Evolutionary conservation across 2,329 filamentous ascomycete species (phyloP), one percentile per base, ranked within the genome.

Genomic region (Capronia americana): DNA sequence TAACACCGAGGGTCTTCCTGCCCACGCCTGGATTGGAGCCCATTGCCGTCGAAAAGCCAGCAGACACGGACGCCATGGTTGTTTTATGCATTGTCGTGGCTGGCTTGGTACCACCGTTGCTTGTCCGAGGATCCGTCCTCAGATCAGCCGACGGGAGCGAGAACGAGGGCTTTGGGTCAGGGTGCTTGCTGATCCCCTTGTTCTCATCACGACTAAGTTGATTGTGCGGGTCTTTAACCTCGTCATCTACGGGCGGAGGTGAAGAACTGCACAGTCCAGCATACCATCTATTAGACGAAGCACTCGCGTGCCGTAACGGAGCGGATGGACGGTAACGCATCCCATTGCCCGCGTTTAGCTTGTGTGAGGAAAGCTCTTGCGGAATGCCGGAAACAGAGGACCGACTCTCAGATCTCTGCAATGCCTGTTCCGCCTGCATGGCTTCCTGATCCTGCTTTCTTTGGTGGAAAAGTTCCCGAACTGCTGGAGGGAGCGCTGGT

Each of bases 1-100:
- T 76, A 60, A 81, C 76, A 30, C 80, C 80, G 63, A 81, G 67
- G 20, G 79, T 81, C 71, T 76, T 79, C 61, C 75, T 76, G 61
- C 70, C 72, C 44, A 70, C 69, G 6, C 68, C 59, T 28, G 66
- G 58, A 46, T 67, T 32, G 60, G 51, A 61, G 53, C 57, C 28
- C 41, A 44, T 12, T 26, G 60, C 44, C 63, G 66, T 77, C 71
- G 26, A n/a, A 74, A 78, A 46, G 30, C 4, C 32, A 23, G 56
- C 41, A 30, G 41, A 41, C 1, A 70, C 56, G 5, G 57, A 58
- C 7, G 65, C 65, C 65, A 70, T 63, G 17, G 14, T 70, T 4
- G 79, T 81, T 14, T 73, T 77, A 69, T 81, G 78, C 71, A 77
- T 78, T 58, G 77, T 78, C 50, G 70, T 69, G 23, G 74, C 74